Evolutionary conservation across 495 filamentous ascomycete species (phyloP).

Genomic region (Penicillium canariense): DNA sequence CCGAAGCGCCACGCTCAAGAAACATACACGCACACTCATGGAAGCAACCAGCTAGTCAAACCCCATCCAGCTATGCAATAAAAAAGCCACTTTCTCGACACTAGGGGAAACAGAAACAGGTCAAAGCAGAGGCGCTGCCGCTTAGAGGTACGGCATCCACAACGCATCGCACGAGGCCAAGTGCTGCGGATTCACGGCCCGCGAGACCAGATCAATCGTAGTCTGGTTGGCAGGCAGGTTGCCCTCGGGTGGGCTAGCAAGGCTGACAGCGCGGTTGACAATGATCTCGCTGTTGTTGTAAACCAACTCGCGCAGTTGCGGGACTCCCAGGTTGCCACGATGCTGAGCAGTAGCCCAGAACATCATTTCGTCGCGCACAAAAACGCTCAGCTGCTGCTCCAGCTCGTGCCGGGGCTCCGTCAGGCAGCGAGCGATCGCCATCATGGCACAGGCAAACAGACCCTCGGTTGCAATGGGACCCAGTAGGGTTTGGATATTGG

Average conservation of each 20-base stretch:
- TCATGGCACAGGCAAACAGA: slow-evolving; percentile 85
- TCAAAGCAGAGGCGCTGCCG: slow-evolving; percentile 14
- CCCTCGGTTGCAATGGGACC: slow-evolving; percentile 94
- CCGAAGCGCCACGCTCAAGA: slow-evolving; percentile 39
- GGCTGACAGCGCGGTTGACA: slow-evolving; percentile 79
- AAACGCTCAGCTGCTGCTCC: slow-evolving; percentile 87
- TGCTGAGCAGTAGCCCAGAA: slow-evolving; percentile 91
- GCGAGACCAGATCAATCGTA: slow-evolving; percentile 84
- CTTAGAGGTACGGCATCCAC: slow-evolving; percentile 94
- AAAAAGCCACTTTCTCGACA: slow-evolving; percentile 13
- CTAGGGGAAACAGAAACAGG: slow-evolving; percentile 8
- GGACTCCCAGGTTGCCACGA: slow-evolving; percentile 61
- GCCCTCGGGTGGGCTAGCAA: slow-evolving; percentile 63
- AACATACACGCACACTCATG: slow-evolving; percentile 11
- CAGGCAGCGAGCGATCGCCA: slow-evolving; percentile 93
- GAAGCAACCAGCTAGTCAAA: slow-evolving; percentile 22
- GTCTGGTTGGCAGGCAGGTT: slow-evolving; percentile 93
- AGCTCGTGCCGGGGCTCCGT: slow-evolving; percentile 89
- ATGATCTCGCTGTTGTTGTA: slow-evolving; percentile 85
- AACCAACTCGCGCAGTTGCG: slow-evolving; percentile 79
- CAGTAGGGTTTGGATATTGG: slow-evolving; percentile 92
- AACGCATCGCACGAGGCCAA: slow-evolving; percentile 81
- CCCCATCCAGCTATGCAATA: slow-evolving; percentile 19
- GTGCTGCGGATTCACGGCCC: slow-evolving; percentile 82
- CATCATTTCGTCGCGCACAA: slow-evolving; percentile 96